Evolutionary conservation across 257 asterid species (phyloP).

Genomic region (Solanum tarijense): DNA sequence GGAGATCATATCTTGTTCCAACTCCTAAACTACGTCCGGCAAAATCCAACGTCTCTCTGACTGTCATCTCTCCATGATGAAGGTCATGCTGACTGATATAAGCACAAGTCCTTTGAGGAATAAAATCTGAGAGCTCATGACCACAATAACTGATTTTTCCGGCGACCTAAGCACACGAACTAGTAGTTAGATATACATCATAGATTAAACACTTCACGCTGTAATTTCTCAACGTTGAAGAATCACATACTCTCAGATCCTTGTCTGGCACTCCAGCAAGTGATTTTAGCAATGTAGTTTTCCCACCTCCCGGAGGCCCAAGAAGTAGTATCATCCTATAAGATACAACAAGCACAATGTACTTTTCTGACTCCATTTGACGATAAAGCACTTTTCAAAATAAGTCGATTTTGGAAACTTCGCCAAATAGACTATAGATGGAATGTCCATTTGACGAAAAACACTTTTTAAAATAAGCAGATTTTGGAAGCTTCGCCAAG

Average conservation of each 20-base stretch:
- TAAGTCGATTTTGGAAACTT: not conserved
- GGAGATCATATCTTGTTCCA: conserved; percentile 84
- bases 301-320: conserved; percentile 95
- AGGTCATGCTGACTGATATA: conserved; percentile 85
- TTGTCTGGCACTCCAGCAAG: conserved; percentile 69
- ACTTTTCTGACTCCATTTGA: not conserved
- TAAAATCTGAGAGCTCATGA: conserved; percentile 64
- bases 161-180: conserved; percentile 19
- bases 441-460: not conserved
- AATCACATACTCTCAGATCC: conserved; percentile 32
- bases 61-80: conserved; percentile 96
- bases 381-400: not conserved
- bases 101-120: conserved; percentile 86
- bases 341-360: not conserved
- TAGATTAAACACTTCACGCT: not conserved
- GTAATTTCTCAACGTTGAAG: not conserved
- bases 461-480: not conserved
- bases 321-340: conserved; percentile 87
- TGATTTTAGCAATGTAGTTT: conserved; percentile 67
- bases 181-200: not conserved
- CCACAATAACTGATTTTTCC: conserved; percentile 87
- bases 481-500: not conserved
- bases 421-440: not conserved
- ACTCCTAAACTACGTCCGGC: conserved; percentile 93
- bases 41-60: conserved; percentile 71